Evolutionary conservation across 352 stramenopile species (phyloP), one percentile per base, ranked within the genome.

Genomic region (Pythium biforme): DNA sequence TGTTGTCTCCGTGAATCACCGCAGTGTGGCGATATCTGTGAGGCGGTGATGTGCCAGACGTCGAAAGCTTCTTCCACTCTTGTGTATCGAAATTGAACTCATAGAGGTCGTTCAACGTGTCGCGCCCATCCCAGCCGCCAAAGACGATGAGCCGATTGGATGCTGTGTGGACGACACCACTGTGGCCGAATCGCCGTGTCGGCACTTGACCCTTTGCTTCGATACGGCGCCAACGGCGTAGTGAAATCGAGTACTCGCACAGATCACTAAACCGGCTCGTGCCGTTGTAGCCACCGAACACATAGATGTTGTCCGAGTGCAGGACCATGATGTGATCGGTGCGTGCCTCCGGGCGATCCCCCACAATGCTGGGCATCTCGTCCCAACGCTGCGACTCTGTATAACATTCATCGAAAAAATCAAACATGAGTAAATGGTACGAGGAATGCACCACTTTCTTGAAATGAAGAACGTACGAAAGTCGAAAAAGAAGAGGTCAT

Each of bases 321-420:
- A 91, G 70, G 52, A 90, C 84, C 86, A 96, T 94, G 43, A 91
- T 92, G 70, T 96, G 88, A 55, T 96, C 88, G 4, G 88, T 96
- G 31, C 88, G 79, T 5, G 84, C 79, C 68, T 92, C 81, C 0
- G 88, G 88, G 0, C 83, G 75, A 29, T 90, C 71, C 29, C 76
- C 70, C 9, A 73, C 52, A 15, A 81, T 63, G 53, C 76, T 90
- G 15, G 83, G 83, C 81, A 94, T 92, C 56, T 94, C 81, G 54
- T 82, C 82, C 85, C 85, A 94, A 19, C 72, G 73, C 59, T 85
- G 71, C 4, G 64, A 64, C 64, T 79, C 66, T 89, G 58, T 69
- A 25, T 4, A 53, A 6, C 37, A n/a, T 43, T 11, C 14, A 20
- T n/a, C 4, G n/a, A 43, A 20, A n/a, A 17, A 19, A 43, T 14